These are phyloP conservation scores for Actinomucor elegans DNA, from an alignment of 371 early-diverging fungal species.

Conservation along the genomic window DNA sequence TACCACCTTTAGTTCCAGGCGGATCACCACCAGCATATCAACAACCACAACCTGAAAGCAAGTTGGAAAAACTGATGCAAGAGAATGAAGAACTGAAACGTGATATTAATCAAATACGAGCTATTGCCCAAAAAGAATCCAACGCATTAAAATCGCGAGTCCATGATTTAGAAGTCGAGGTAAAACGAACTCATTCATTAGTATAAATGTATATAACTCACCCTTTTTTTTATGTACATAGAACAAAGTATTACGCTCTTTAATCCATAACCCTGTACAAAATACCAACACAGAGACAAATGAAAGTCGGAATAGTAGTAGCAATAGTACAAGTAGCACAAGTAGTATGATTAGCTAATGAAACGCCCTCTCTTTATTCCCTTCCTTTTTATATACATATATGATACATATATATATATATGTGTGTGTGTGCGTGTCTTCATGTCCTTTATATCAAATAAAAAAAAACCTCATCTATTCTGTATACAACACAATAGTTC, in stretches of 20 bases:
- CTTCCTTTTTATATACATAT: too few species aligned
- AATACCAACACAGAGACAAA: neutral
- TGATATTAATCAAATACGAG: conserved; percentile 21
- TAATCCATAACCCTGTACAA: conserved; percentile 17
- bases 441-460: too few species aligned
- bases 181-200: conserved; percentile 1
- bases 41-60: conserved; percentile 1
- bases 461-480: too few species aligned
- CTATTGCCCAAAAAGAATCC: conserved; percentile 21
- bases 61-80: conserved; percentile 13
- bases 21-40: conserved; percentile 11
- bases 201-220: neutral
- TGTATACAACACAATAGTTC: too few species aligned
- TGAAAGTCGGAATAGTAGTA: neutral
- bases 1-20: conserved; percentile 5
- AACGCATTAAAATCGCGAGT: conserved; percentile 16
- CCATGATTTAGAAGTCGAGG: conserved; percentile 37
- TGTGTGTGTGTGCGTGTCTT: too few species aligned
- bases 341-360: neutral
- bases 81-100: conserved; percentile 27
- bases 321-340: neutral
- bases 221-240: neutral
- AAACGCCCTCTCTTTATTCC: too few species aligned
- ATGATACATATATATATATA: too few species aligned
- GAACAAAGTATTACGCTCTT: conserved; percentile 34